Conservation (phyloP, 1,284 basidiomycete species). For the Tremellales sp. region DNA sequence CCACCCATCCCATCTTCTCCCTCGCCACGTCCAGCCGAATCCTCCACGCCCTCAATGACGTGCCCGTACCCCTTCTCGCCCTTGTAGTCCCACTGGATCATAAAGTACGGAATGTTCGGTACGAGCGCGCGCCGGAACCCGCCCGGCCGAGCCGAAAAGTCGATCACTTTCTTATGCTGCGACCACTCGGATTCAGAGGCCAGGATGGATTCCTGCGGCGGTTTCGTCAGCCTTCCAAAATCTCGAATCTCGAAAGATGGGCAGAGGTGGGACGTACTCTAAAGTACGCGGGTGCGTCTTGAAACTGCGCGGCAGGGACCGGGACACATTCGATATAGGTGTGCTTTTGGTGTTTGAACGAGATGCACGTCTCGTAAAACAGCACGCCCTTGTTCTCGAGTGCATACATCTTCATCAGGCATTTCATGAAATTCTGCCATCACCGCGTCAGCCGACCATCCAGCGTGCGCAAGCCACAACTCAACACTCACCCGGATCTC, state of each 20-base stretch:
- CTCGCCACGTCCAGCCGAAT: constrained; percentile 55
- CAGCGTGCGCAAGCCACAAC: not conserved
- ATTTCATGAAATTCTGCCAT: constrained; percentile 95
- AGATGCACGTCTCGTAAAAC: constrained; percentile 90
- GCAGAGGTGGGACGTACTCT: constrained; percentile 54
- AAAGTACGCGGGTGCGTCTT: constrained; percentile 88
- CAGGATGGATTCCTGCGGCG: constrained; percentile 78
- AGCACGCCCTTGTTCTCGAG: constrained; percentile 83
- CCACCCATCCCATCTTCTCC: constrained; percentile 60
- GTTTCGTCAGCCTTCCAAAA: not conserved
- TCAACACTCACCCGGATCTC: constrained; percentile 70
- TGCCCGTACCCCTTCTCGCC: constrained; percentile 97
- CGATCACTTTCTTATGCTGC: constrained; percentile 92
- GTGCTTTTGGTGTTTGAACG: constrained; percentile 80
- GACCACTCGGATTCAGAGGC: constrained; percentile 94
- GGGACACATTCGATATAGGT: constrained; percentile 89
- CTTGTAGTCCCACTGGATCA: constrained; percentile 96
- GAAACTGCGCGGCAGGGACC: constrained; percentile 76
- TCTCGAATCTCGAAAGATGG: not conserved
- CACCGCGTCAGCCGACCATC: not conserved
- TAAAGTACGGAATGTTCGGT: constrained; percentile 94
- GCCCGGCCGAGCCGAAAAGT: constrained; percentile 80
- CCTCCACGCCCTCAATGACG: constrained; percentile 83
- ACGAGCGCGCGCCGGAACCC: constrained; percentile 91
- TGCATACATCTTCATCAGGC: constrained; percentile 88